Conservation (phyloP, 495 filamentous ascomycete species). For the Podospora australis region DNA sequence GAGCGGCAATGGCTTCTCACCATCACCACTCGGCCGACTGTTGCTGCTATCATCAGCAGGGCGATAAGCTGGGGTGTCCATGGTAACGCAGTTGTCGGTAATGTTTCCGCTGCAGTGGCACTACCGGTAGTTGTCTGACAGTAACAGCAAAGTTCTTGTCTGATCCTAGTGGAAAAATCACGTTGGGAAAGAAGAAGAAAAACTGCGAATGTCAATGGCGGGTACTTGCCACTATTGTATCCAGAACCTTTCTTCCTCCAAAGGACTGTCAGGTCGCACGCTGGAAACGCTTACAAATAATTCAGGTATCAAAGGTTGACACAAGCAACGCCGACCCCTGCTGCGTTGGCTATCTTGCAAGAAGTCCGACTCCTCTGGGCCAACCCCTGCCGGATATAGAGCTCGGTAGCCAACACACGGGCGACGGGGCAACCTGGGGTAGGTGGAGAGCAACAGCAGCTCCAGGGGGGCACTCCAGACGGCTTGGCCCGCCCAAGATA, state of each 20-base stretch:
- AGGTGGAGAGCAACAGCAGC: no score
- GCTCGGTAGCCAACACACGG: no score
- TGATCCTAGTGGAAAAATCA: background rate
- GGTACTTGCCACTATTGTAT: background rate
- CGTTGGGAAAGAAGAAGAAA: background rate
- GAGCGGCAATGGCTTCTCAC: constrained; percentile 44
- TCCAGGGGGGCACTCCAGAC: no score
- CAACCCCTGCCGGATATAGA: no score
- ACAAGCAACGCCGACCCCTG: no score
- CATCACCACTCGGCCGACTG: background rate
- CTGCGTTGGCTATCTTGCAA: no score
- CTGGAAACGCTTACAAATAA: no score
- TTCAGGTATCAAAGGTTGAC: no score
- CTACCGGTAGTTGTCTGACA: background rate
- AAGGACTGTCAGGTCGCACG: background rate
- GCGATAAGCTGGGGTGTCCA: constrained; percentile 2
- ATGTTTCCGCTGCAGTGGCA: background rate
- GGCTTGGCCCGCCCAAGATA: no score
- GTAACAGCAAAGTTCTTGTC: background rate
- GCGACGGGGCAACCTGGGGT: no score
- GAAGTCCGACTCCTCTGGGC: no score
- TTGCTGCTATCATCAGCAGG: background rate
- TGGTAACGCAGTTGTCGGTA: background rate
- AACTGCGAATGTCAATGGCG: background rate
- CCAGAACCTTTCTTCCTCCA: background rate